Evolutionary conservation across 2,329 filamentous ascomycete species (phyloP).

Genomic region (Gnomoniopsis sp.): DNA sequence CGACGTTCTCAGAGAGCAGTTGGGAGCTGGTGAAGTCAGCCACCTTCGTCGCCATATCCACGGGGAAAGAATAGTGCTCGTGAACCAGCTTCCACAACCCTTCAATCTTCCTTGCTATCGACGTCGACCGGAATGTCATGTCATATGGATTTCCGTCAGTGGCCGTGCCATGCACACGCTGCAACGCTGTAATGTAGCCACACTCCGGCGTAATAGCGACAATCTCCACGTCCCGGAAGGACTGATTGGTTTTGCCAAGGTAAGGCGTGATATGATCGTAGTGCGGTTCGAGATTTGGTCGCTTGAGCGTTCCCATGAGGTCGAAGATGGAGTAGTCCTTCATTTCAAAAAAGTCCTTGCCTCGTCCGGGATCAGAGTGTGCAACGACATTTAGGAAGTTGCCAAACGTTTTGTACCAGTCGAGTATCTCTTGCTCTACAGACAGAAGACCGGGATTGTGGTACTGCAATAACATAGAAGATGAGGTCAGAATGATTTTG

Average conservation of each 20-base stretch:
- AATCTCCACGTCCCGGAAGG: neutral
- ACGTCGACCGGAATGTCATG: neutral
- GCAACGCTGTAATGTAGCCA: neutral
- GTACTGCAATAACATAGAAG: neutral
- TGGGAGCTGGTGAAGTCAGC: neutral
- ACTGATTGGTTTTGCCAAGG: neutral
- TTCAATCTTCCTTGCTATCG: neutral
- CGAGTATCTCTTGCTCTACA: neutral
- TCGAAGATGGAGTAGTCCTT: constrained; percentile 2
- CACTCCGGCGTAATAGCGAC: neutral
- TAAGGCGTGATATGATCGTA: neutral
- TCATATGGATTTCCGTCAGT: neutral
- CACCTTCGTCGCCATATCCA: neutral
- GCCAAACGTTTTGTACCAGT: neutral
- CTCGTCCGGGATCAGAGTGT: neutral
- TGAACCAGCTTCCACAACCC: neutral
- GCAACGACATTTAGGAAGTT: neutral
- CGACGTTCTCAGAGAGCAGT: too few species aligned
- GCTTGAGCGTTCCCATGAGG: neutral
- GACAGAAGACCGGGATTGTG: neutral
- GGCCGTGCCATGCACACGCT: neutral
- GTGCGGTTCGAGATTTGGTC: neutral
- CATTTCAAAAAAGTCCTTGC: constrained; percentile 3
- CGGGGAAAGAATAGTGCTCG: neutral
- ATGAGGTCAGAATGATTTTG: too few species aligned